A percentile compares a stretch with the other conserved stretches of the same genome.
Conservation (phyloP, 768 basidiomycete species). For the Lactarius trivialis region DNA sequence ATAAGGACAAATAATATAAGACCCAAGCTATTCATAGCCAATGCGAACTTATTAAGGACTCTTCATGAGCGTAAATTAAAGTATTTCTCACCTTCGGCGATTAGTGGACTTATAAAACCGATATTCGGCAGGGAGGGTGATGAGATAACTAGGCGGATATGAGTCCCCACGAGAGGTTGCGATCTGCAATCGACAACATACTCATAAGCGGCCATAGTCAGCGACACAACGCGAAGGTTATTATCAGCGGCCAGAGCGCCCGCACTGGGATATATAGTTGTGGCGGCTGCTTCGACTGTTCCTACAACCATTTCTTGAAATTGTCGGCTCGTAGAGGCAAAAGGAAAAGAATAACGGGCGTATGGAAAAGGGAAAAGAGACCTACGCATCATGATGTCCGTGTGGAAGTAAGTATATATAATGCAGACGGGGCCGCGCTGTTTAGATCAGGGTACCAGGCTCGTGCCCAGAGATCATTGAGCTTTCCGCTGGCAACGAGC, state of each 20-base stretch:
- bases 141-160: conserved; percentile 11
- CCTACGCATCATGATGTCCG: no score
- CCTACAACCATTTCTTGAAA: background rate
- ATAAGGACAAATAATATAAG: conserved; percentile 18
- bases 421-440: background rate
- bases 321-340: background rate
- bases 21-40: conserved; percentile 6
- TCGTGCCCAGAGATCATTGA: background rate
- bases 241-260: background rate
- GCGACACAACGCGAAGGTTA: conserved; percentile 18
- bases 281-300: background rate
- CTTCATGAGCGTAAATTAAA: background rate
- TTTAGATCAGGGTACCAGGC: background rate
- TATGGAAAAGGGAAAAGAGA: background rate
- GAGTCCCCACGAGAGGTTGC: background rate
- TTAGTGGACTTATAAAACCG: conserved; percentile 12
- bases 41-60: background rate
- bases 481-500: no score
- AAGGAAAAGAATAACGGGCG: background rate
- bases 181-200: background rate
- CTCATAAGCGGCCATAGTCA: conserved; percentile 22
- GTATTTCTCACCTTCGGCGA: conserved; percentile 2
- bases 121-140: conserved; percentile 20
- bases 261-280: background rate
- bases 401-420: background rate